These are phyloP conservation scores for Sporisorium exsertum DNA, from an alignment of 1,284 basidiomycete species.

Conservation along the genomic window DNA sequence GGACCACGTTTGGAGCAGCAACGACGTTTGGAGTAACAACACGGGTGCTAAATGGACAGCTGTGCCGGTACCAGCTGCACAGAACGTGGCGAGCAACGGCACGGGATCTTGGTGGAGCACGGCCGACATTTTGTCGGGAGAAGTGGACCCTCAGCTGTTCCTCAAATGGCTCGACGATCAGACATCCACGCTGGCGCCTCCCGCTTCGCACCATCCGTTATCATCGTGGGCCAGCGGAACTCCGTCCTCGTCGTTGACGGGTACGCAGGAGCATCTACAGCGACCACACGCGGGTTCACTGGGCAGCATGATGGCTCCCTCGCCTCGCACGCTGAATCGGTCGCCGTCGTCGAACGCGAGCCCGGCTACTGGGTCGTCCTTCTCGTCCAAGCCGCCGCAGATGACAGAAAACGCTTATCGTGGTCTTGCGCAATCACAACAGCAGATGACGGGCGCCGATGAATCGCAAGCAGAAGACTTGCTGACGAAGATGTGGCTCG, in stretches of 20 bases:
- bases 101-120: constrained; percentile 51
- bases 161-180: constrained; percentile 53
- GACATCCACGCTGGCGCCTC: constrained; percentile 40
- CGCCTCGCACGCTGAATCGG: constrained; percentile 3
- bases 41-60: constrained; percentile 12
- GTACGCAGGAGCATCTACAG: constrained; percentile 4
- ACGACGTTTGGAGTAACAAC: constrained; percentile 2
- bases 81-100: constrained; percentile 23
- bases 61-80: constrained; percentile 8
- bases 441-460: constrained; percentile 5
- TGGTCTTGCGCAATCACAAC: constrained; percentile 2
- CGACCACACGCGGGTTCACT: constrained; percentile 15
- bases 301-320: constrained; percentile 12
- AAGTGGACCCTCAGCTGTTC: constrained; percentile 51
- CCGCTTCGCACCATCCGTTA: constrained; percentile 41
- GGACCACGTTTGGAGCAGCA: background rate
- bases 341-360: constrained; percentile 19
- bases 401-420: background rate
- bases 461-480: constrained; percentile 28
- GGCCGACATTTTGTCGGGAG: constrained; percentile 42
- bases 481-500: constrained; percentile 49
- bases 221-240: constrained; percentile 37
- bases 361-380: constrained; percentile 19
- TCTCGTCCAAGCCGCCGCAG: constrained; percentile 1
- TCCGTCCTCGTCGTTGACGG: background rate